Conservation (phyloP, 352 stramenopile genomes). For the Globisporangium nodosum region DNA sequence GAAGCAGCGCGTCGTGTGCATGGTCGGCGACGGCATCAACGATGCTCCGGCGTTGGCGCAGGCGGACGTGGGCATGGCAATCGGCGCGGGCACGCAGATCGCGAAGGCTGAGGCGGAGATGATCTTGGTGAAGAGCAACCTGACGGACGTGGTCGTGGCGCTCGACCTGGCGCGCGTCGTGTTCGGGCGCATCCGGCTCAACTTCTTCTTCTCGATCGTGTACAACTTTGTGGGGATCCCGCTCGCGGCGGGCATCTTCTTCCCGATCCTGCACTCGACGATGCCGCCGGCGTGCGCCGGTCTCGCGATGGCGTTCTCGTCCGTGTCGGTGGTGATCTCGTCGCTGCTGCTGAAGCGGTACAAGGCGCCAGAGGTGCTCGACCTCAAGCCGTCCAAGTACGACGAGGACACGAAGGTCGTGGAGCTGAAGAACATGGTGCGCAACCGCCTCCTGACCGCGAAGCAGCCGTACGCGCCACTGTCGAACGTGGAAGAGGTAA, state of each 20-base stretch:
- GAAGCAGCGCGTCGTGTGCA: constrained; percentile 82
- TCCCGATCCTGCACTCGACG: constrained; percentile 74
- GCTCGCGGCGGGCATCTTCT: constrained; percentile 80
- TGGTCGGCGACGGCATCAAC: constrained; percentile 95
- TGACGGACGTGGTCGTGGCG: constrained; percentile 80
- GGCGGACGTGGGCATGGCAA: constrained; percentile 91
- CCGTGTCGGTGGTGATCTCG: constrained; percentile 81
- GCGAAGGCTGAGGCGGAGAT: constrained; percentile 85
- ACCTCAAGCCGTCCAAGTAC: constrained; percentile 40
- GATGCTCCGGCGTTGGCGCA: constrained; percentile 91
- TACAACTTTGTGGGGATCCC: constrained; percentile 86
- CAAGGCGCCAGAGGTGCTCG: constrained; percentile 34
- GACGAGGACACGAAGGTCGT: constrained; percentile 64
- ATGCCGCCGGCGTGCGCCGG: constrained; percentile 83
- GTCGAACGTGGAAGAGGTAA: constrained; percentile 56
- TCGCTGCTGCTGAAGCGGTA: constrained; percentile 85
- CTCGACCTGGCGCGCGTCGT: constrained; percentile 76
- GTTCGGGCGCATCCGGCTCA: constrained; percentile 80
- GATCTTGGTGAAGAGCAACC: constrained; percentile 83
- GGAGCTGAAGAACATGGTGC: constrained; percentile 73
- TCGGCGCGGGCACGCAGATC: constrained; percentile 89
- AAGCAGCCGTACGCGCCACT: constrained; percentile 62
- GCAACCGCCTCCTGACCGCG: constrained; percentile 44
- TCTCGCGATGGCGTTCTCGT: constrained; percentile 86
- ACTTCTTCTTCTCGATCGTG: constrained; percentile 85